Percentiles rank a stretch among this genome's conserved stretches.
phyloP scores from a whole-genome alignment of 352 stramenopile genomes.

The Phytopythium boreale region DNA sequence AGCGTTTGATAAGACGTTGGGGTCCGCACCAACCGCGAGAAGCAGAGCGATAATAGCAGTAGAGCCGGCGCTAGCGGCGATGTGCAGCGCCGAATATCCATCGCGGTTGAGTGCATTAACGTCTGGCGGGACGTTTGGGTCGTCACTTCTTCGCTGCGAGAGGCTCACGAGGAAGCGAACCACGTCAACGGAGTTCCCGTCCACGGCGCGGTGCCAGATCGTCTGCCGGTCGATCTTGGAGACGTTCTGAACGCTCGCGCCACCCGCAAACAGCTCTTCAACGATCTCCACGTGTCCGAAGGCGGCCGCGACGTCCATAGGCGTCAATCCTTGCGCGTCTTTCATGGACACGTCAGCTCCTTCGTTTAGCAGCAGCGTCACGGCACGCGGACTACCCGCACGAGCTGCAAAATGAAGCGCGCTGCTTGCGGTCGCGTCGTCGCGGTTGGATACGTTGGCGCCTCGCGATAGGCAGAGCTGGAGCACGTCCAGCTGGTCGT shows the following conservation, averaged over 20 bases:
- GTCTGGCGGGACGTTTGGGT: not conserved
- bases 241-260: slow-evolving; percentile 11
- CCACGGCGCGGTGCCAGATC: slow-evolving; percentile 1
- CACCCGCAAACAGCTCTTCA: slow-evolving; percentile 41
- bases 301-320: not conserved
- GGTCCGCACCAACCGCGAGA: not conserved
- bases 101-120: not conserved
- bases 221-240: slow-evolving; percentile 6
- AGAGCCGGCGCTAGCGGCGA: not conserved
- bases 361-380: slow-evolving; percentile 5
- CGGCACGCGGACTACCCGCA: not conserved
- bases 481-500: slow-evolving; percentile 2
- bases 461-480: slow-evolving; percentile 7
- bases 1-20: not conserved
- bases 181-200: not conserved
- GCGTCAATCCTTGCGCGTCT: not conserved
- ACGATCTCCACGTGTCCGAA: slow-evolving; percentile 28
- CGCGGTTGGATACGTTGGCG: slow-evolving; percentile 1
- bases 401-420: slow-evolving; percentile 5
- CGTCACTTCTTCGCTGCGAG: not conserved
- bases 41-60: not conserved
- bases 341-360: slow-evolving; percentile 3
- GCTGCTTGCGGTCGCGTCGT: slow-evolving; percentile 4
- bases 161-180: not conserved
- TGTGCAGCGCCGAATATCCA: slow-evolving; percentile 3